Evolutionary conservation across 164 flowering plant species (phyloP), one percentile per base, ranked within the genome.

Genomic region (Chimonanthus salicifolius): DNA sequence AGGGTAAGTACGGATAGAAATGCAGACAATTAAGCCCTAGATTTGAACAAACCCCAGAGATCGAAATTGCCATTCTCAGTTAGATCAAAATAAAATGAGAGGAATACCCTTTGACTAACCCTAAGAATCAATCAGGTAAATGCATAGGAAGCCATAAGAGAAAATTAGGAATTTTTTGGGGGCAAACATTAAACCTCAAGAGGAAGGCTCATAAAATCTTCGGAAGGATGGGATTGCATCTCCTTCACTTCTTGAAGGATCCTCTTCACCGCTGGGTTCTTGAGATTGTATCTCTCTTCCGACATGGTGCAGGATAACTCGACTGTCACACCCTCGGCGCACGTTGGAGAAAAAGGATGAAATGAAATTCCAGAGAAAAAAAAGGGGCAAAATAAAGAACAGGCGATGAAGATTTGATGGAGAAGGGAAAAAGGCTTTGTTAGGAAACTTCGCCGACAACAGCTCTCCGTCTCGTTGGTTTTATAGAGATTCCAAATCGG

Each of bases 241-340:
- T 95, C 99, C 74, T 92, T 95, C 62, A 91, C 89, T 83, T 95
- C 99, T 85, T 93, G 98, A 47, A 95, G 83, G 54, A 95, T 95
- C 85, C 98, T 80, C 90, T 95, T 93, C 85, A 95, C 99, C 49
- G 93, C 89, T 6, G 99, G 90, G 71, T 95, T 95, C 85, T 95
- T 95, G 84, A 85, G 80, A 65, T 93, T 95, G 88, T 88, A 88
- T 86, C 83, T 89, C 65, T 88, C 98, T 71, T 82, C 91, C 79
- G 72, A 68, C 74, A 72, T 72, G 68, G 46, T 4, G 47, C 13
- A 6, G 18, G 9, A 65, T 3, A 43, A 43, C 13, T 20, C 44
- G 46, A 15, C 46, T 44, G 47, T 33, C 11, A 44, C 0, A 54
- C 6, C 68, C 4, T 88, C 21, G 50, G 70, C 70, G 20, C 5